phyloP scores from a whole-genome alignment of 2,329 filamentous ascomycete genomes.

The Coleophoma eucalyptorum region DNA sequence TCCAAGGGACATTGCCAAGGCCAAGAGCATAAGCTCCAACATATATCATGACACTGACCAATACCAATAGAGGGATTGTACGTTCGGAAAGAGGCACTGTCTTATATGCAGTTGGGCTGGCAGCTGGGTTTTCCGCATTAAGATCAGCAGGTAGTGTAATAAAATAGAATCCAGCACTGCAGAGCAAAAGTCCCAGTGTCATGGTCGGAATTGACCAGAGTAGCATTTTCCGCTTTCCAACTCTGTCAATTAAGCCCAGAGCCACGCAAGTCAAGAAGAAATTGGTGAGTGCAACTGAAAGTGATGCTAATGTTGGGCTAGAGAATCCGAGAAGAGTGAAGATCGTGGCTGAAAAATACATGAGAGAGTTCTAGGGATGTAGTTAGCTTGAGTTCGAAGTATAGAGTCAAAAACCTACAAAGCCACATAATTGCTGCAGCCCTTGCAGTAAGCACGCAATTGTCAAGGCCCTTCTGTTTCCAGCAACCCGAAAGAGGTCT shows the following conservation, averaged over 20 bases:
- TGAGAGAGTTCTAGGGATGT: constrained; percentile 67
- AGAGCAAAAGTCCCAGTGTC: constrained; percentile 67
- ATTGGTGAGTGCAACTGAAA: constrained; percentile 79
- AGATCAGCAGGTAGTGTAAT: constrained; percentile 25
- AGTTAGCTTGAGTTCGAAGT: constrained; percentile 4
- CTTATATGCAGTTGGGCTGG: constrained; percentile 15
- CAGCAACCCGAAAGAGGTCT: constrained; percentile 52
- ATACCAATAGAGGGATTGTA: constrained; percentile 52
- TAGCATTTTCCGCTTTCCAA: constrained; percentile 76
- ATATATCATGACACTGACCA: constrained; percentile 76
- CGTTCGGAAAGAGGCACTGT: constrained; percentile 16
- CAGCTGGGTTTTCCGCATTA: constrained; percentile 19
- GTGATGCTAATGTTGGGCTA: constrained; percentile 73
- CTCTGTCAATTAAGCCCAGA: constrained; percentile 71
- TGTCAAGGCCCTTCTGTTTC: constrained; percentile 69
- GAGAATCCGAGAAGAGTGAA: constrained; percentile 75
- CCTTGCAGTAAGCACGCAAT: constrained; percentile 87
- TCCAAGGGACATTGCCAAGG: constrained; percentile 91
- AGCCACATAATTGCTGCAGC: constrained; percentile 84
- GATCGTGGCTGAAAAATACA: constrained; percentile 87
- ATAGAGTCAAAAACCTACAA: constrained; percentile 44
- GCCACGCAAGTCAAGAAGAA: constrained; percentile 76
- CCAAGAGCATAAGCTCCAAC: constrained; percentile 84
- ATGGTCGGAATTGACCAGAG: constrained; percentile 83
- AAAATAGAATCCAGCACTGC: constrained; percentile 70